Evolutionary conservation across 2,329 filamentous ascomycete genomes (phyloP).

Genomic region (Diplodia intermedia): DNA sequence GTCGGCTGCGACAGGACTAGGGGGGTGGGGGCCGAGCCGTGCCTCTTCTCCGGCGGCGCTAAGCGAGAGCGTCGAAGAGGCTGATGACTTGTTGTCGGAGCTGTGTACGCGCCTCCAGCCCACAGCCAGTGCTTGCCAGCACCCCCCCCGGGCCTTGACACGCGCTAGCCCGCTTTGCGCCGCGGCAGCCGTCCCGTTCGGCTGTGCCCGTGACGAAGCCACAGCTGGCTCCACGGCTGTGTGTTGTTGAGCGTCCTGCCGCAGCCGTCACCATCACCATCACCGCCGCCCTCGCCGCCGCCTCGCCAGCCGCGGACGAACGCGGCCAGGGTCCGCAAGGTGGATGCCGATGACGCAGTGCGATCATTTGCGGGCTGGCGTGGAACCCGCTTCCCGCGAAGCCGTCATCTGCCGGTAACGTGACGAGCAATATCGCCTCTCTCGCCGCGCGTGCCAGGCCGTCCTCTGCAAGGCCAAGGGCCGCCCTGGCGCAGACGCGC

Average conservation of each 20-base stretch:
- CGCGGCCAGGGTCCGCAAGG: constrained; percentile 25
- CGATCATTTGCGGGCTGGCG: constrained; percentile 16
- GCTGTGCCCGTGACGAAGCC: constrained; percentile 29
- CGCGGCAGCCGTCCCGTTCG: constrained; percentile 20
- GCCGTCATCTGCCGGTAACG: constrained; percentile 23
- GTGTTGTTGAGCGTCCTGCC: constrained; percentile 7
- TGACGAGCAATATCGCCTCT: not conserved
- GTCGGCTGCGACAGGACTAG: not conserved
- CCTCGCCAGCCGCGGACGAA: constrained; percentile 13
- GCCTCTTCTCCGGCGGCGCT: constrained; percentile 29
- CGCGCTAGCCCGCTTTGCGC: constrained; percentile 25
- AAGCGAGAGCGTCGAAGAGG: constrained; percentile 19
- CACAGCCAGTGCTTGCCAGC: constrained; percentile 24
- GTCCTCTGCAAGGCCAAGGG: not conserved
- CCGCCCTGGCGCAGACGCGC: not conserved
- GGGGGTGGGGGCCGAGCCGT: constrained; percentile 32
- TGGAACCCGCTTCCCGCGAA: constrained; percentile 12
- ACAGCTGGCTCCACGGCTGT: constrained; percentile 16
- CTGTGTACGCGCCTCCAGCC: not conserved
- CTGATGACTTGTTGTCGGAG: constrained; percentile 2
- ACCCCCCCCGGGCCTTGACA: constrained; percentile 22
- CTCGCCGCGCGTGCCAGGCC: no score
- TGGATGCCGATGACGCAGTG: constrained; percentile 20
- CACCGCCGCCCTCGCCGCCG: constrained; percentile 27
- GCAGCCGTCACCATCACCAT: not conserved